Evolutionary conservation across 768 basidiomycete genomes (phyloP).

Genomic region (Leccinum olivaceopallidum): DNA sequence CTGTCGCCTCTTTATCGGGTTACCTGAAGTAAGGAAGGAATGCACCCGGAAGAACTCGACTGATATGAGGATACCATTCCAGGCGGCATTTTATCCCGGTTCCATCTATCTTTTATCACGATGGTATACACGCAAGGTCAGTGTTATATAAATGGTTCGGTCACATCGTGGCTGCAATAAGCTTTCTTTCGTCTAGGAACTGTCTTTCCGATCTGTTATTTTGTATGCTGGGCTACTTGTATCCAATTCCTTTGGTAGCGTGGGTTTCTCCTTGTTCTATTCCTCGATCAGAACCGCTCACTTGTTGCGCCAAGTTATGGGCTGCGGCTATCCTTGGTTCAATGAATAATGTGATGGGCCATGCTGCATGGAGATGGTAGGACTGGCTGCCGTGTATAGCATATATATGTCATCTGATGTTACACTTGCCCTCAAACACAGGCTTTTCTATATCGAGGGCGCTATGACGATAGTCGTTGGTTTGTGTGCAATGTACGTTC

Average conservation of each 20-base stretch:
- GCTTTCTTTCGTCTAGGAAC: not conserved
- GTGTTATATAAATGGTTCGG: not conserved
- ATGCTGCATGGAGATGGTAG: conserved; percentile 4
- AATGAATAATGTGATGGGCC: not conserved
- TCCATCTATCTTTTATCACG: conserved; percentile 2
- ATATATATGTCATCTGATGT: not conserved
- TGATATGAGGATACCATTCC: not conserved
- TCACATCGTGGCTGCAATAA: not conserved
- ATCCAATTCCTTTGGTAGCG: conserved; percentile 1
- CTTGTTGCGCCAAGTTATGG: not conserved
- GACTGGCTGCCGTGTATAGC: not conserved
- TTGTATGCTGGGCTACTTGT: not conserved
- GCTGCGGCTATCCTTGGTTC: not conserved
- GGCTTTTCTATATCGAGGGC: conserved; percentile 1
- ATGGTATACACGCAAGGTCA: conserved; percentile 7
- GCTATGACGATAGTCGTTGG: conserved; percentile 2
- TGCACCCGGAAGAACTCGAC: not conserved
- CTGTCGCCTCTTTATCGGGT: not conserved
- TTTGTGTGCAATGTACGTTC: not conserved
- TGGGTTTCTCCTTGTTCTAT: not conserved
- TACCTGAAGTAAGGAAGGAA: not conserved
- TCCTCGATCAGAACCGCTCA: not conserved
- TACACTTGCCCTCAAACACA: not conserved
- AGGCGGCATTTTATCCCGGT: conserved; percentile 2
- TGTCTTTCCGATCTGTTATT: not conserved